These are phyloP conservation scores for Heliamphora exappendiculata DNA, from an alignment of 148 eudicot genomes.

Conservation along the genomic window DNA sequence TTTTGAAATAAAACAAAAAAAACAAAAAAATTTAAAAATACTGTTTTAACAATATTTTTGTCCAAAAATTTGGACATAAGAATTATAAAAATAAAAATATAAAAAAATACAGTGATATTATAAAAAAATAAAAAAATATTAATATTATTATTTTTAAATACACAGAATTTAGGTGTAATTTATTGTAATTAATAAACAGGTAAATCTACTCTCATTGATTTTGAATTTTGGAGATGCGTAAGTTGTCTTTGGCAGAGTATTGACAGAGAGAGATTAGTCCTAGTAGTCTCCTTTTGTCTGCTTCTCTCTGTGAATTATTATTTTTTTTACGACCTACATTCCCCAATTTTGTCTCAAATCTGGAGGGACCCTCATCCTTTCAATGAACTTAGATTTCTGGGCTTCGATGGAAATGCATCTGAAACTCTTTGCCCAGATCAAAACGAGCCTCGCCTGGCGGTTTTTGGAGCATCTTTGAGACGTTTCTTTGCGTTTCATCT, in stretches of 20 bases:
- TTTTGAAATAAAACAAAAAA: too few species aligned
- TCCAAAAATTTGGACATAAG: too few species aligned
- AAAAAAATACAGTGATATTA: too few species aligned
- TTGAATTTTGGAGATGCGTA: background rate
- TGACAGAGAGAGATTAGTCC: conserved; percentile 23
- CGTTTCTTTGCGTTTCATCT: conserved; percentile 17
- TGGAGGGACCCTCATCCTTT: conserved; percentile 14
- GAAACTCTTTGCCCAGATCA: background rate
- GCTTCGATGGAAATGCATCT: conserved; percentile 17
- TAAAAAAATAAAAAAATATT: too few species aligned
- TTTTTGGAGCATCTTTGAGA: conserved; percentile 14
- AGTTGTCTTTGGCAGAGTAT: background rate
- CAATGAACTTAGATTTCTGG: conserved; percentile 6
- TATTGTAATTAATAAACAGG: too few species aligned
- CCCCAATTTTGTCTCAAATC: conserved; percentile 34
- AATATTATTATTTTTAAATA: too few species aligned
- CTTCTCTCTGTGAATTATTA: conserved; percentile 17
- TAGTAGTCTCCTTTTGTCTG: conserved; percentile 22
- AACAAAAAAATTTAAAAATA: too few species aligned
- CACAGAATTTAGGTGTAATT: too few species aligned
- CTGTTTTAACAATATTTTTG: too few species aligned
- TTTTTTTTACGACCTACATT: conserved; percentile 30
- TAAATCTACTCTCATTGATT: too few species aligned
- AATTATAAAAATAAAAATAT: too few species aligned
- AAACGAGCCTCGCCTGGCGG: conserved; percentile 5